Conservation (phyloP, 1,284 basidiomycete species). For the Papiliotrema nemorosa region DNA sequence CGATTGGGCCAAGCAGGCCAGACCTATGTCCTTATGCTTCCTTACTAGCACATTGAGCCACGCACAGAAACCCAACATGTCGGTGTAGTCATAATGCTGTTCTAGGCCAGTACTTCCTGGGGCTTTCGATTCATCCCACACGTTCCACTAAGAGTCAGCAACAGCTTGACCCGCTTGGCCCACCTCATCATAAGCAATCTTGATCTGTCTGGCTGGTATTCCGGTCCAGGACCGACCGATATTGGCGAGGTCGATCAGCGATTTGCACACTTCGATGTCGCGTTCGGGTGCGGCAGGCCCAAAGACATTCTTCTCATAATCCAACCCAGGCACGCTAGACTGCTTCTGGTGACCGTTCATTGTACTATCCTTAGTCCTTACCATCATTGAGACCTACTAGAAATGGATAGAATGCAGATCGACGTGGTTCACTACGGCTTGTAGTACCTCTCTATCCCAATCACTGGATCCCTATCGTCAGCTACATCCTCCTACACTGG, state of each 20-base stretch:
- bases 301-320: slow-evolving; percentile 53
- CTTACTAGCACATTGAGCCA: slow-evolving; percentile 65
- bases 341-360: background rate
- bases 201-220: slow-evolving; percentile 31
- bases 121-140: slow-evolving; percentile 48
- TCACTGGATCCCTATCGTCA: slow-evolving; percentile 36
- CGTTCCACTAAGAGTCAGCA: slow-evolving; percentile 20
- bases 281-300: slow-evolving; percentile 50
- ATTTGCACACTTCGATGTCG: slow-evolving; percentile 47
- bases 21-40: slow-evolving; percentile 59
- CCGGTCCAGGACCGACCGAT: slow-evolving; percentile 26
- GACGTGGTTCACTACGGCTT: slow-evolving; percentile 35
- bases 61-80: slow-evolving; percentile 59
- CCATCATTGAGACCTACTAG: slow-evolving; percentile 24
- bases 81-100: slow-evolving; percentile 60
- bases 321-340: background rate
- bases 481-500: background rate
- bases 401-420: slow-evolving; percentile 50
- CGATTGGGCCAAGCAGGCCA: slow-evolving; percentile 63
- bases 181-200: slow-evolving; percentile 55
- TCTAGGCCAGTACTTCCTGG: slow-evolving; percentile 54
- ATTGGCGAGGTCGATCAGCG: slow-evolving; percentile 50
- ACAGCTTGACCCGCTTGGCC: background rate
- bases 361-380: slow-evolving; percentile 21
- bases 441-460: slow-evolving; percentile 50